Conservation (phyloP, 495 filamentous ascomycete genomes). For the Neurospora africana region DNA sequence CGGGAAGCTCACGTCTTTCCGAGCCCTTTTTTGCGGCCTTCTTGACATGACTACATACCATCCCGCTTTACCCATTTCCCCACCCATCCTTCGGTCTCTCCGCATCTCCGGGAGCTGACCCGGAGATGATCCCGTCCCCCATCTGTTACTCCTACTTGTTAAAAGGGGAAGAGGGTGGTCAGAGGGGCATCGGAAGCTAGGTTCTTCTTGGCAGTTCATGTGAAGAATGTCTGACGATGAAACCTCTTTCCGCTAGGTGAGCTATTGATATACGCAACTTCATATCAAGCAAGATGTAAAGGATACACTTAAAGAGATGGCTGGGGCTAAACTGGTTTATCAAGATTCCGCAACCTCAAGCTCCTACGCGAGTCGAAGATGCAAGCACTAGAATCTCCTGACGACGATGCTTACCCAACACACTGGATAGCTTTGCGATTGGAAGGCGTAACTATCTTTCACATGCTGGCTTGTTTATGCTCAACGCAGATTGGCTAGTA, state of each 20-base stretch:
- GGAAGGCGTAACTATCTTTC: not conserved
- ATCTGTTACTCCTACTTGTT: not conserved
- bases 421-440: not conserved
- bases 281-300: not conserved
- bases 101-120: not conserved
- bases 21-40: not conserved
- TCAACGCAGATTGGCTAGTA: not conserved
- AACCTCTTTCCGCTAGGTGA: not conserved
- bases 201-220: not conserved
- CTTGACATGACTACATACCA: not conserved
- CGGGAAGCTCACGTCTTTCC: not conserved
- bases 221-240: not conserved
- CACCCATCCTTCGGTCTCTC: not conserved
- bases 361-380: not conserved
- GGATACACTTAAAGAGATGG: not conserved
- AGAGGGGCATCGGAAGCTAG: not conserved
- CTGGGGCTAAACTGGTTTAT: not conserved
- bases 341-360: not conserved
- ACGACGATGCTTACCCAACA: not conserved
- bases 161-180: not conserved
- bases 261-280: not conserved
- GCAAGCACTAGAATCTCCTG: not conserved
- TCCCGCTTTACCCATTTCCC: not conserved
- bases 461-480: not conserved
- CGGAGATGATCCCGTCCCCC: not conserved